These are phyloP conservation scores for Debaryomyces udenii DNA, from an alignment of 1,139 yeast genomes.

Conservation along the genomic window DNA sequence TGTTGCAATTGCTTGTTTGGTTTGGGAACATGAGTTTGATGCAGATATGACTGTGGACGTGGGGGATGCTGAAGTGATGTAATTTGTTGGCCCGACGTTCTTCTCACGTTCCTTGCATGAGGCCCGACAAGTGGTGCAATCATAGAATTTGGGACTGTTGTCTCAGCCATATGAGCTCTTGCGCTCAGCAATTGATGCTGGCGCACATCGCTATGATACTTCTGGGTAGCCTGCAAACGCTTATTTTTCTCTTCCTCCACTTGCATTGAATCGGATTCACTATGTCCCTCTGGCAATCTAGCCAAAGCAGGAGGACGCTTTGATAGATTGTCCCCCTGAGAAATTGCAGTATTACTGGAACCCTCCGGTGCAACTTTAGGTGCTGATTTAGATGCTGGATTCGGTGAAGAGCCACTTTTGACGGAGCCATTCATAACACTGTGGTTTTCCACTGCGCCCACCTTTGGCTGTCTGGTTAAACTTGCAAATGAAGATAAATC, in stretches of 20 bases:
- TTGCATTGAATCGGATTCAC: background rate
- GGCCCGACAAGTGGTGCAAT: slow-evolving; percentile 26
- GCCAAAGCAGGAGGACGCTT: slow-evolving; percentile 4
- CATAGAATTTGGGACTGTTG: slow-evolving; percentile 11
- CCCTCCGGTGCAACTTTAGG: background rate
- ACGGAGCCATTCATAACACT: background rate
- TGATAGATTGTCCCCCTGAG: background rate
- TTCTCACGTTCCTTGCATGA: slow-evolving; percentile 24
- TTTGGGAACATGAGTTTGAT: slow-evolving; percentile 6
- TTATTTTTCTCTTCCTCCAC: background rate
- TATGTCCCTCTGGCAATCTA: slow-evolving; percentile 3
- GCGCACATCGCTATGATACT: slow-evolving; percentile 20
- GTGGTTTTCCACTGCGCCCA: slow-evolving; percentile 7
- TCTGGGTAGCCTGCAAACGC: slow-evolving; percentile 5
- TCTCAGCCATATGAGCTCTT: slow-evolving; percentile 10
- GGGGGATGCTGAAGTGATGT: slow-evolving; percentile 8
- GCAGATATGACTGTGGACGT: slow-evolving; percentile 8
- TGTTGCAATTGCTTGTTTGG: slow-evolving; percentile 46
- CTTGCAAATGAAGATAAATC: slow-evolving; percentile 54
- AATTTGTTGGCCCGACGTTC: slow-evolving; percentile 13
- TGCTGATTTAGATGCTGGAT: background rate
- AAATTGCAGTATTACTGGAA: background rate
- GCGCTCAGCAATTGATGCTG: slow-evolving; percentile 16
- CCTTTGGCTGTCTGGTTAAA: slow-evolving; percentile 48
- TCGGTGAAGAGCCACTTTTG: background rate